phyloP scores from a whole-genome alignment of 2,329 filamentous ascomycete species.

The Botrytis sinoallii region DNA sequence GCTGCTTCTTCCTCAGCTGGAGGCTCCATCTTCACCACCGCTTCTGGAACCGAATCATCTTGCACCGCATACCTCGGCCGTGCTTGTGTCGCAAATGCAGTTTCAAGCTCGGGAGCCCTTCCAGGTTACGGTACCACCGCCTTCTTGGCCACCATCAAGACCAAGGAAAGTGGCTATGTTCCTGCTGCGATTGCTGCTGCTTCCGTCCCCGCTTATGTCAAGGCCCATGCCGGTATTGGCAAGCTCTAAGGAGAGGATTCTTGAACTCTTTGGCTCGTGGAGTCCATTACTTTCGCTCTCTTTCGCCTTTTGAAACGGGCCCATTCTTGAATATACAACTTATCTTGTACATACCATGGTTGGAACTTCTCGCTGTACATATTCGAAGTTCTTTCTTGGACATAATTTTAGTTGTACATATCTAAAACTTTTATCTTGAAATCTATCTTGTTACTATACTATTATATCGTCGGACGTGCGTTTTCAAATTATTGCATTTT shows the following conservation, averaged over 20 bases:
- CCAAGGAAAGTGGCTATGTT: neutral
- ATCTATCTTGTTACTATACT: neutral
- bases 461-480: neutral
- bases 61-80: conserved; percentile 20
- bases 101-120: conserved; percentile 10
- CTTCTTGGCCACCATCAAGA: conserved; percentile 7
- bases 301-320: neutral
- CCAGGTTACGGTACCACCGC: neutral
- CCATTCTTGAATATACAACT: neutral
- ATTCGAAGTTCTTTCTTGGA: neutral
- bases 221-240: conserved; percentile 16
- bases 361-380: neutral
- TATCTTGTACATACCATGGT: neutral
- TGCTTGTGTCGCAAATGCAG: conserved; percentile 21
- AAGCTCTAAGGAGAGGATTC: neutral
- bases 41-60: conserved; percentile 1
- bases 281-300: neutral
- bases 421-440: neutral
- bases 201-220: neutral
- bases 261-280: neutral
- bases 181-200: conserved; percentile 10
- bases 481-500: neutral
- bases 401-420: neutral
- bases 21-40: conserved; percentile 8
- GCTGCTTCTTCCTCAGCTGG: neutral